phyloP scores from a whole-genome alignment of 2,329 filamentous ascomycete genomes.

The Pseudocercospora eumusae region DNA sequence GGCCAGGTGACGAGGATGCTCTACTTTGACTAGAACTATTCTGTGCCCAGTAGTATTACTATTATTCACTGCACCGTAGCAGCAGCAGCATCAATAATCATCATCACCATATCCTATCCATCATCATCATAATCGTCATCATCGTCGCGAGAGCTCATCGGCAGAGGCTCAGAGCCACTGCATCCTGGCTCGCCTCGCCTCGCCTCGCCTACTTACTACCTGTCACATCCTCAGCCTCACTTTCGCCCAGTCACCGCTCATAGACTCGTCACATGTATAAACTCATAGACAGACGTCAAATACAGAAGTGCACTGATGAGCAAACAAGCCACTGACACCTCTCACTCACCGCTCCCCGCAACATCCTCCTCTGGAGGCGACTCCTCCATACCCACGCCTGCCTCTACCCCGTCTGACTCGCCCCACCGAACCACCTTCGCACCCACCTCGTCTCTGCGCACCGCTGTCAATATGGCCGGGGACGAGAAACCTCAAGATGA shows the following conservation, averaged over 20 bases:
- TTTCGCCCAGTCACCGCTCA: conserved; percentile 13
- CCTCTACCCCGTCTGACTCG: conserved; percentile 33
- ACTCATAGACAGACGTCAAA: too few relatives aligned
- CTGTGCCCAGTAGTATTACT: too few relatives aligned
- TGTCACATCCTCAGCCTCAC: conserved; percentile 18
- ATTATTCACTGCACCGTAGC: background rate
- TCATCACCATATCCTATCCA: background rate
- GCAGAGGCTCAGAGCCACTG: background rate
- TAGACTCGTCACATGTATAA: too few relatives aligned
- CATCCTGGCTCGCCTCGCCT: background rate
- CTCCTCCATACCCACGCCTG: conserved; percentile 29
- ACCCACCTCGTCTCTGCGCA: conserved; percentile 24
- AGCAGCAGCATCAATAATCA: background rate
- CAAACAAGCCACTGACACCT: conserved; percentile 31
- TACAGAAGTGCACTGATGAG: conserved; percentile 44
- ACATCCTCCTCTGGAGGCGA: conserved; percentile 26
- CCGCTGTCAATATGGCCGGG: conserved; percentile 34
- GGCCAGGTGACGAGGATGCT: background rate
- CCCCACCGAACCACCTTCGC: conserved; percentile 22
- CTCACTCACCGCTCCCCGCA: conserved; percentile 21
- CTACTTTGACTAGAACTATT: too few relatives aligned
- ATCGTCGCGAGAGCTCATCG: background rate
- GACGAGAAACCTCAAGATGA: conserved; percentile 32
- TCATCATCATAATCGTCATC: too few relatives aligned
- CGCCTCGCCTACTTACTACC: background rate